Conservation (phyloP, 768 basidiomycete species). For the Dioszegia aurantiaca region DNA sequence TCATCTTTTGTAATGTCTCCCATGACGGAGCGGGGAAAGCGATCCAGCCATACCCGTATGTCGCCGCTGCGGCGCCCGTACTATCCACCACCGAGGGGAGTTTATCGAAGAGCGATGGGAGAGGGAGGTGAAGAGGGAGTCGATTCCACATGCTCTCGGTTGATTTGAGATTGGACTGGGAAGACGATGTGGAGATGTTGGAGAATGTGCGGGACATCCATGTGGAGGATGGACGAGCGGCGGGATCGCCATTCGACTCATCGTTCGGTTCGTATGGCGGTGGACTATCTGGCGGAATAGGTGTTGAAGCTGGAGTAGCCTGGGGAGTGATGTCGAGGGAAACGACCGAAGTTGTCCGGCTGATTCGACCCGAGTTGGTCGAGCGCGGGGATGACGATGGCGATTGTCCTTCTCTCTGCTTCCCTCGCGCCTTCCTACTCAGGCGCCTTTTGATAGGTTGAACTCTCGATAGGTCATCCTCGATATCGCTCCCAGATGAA, state of each 20-base stretch:
- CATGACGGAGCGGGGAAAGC: slow-evolving; percentile 42
- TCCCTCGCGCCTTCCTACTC: slow-evolving; percentile 11
- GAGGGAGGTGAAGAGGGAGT: neutral
- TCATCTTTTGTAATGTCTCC: slow-evolving; percentile 40
- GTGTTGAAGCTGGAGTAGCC: slow-evolving; percentile 1
- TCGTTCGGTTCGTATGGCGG: slow-evolving; percentile 42
- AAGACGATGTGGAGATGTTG: slow-evolving; percentile 28
- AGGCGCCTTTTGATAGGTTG: slow-evolving; percentile 13
- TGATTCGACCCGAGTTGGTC: neutral
- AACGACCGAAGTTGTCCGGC: neutral
- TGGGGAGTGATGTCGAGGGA: neutral
- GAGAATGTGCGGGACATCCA: slow-evolving; percentile 43
- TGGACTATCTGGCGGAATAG: slow-evolving; percentile 28
- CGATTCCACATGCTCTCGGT: neutral
- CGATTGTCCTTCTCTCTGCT: slow-evolving; percentile 11
- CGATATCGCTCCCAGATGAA: slow-evolving; percentile 37
- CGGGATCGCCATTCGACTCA: neutral
- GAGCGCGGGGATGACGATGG: neutral
- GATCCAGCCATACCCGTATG: slow-evolving; percentile 28
- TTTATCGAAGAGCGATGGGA: slow-evolving; percentile 6
- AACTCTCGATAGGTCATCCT: slow-evolving; percentile 18
- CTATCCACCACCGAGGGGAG: neutral
- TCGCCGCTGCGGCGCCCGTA: neutral
- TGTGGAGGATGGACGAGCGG: slow-evolving; percentile 9
- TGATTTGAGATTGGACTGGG: slow-evolving; percentile 22